Percentiles rank a stretch among this genome's conserved stretches.
Conservation (phyloP, 176 grass and related monocot genomes). For the Triticum urartu region DNA sequence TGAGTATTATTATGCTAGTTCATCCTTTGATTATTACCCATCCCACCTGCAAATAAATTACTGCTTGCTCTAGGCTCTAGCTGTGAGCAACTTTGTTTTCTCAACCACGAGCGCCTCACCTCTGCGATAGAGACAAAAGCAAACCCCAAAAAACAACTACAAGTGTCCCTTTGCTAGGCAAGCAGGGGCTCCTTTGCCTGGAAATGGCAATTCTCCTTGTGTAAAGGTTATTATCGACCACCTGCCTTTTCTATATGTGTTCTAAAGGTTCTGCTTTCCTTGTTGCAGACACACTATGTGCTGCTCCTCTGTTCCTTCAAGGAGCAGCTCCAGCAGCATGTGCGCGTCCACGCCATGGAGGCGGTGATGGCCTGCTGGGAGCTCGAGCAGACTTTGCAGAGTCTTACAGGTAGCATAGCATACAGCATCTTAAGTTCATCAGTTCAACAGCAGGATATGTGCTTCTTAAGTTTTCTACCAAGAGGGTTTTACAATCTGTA, state of each 20-base stretch:
- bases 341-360: constrained; percentile 99
- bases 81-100: not conserved
- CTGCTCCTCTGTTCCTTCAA: constrained; percentile 94
- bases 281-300: constrained; percentile 79
- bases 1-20: not conserved
- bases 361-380: constrained; percentile 99
- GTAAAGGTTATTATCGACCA: not conserved
- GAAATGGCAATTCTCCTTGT: not conserved
- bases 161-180: not conserved
- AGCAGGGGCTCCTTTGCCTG: not conserved
- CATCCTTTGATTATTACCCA: not conserved
- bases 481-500: not conserved
- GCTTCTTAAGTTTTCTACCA: not conserved
- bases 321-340: constrained; percentile 96
- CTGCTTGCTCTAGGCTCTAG: not conserved
- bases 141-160: not conserved
- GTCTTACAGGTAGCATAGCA: constrained; percentile 65
- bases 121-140: not conserved
- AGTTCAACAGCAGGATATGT: not conserved
- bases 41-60: not conserved
- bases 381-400: constrained; percentile 96
- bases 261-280: constrained; percentile 26
- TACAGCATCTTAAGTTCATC: not conserved
- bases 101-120: not conserved
- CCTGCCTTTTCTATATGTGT: not conserved